These are phyloP conservation scores for Asterionellopsis glacialis DNA, from an alignment of 108 stramenopile species.

Conservation along the genomic window DNA sequence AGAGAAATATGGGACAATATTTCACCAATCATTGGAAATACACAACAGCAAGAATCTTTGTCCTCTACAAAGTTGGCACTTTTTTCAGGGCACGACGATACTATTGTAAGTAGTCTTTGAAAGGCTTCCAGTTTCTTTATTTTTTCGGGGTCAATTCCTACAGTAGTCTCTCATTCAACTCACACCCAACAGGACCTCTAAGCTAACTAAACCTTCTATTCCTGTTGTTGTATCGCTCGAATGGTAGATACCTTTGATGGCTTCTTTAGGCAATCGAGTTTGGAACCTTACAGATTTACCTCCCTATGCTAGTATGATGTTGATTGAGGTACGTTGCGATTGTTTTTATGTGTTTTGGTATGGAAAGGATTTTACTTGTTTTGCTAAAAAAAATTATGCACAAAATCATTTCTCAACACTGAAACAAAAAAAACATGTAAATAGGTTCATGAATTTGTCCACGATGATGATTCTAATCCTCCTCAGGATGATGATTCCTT, in stretches of 20 bases:
- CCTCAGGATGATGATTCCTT: slow-evolving; percentile 11
- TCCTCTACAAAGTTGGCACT: slow-evolving; percentile 46
- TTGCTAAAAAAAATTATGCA: background rate
- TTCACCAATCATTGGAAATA: slow-evolving; percentile 2
- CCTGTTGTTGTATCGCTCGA: too few species aligned
- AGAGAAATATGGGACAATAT: slow-evolving; percentile 60
- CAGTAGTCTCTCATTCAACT: too few species aligned
- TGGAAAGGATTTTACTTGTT: background rate
- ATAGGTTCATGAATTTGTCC: slow-evolving; percentile 22
- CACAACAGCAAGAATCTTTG: background rate
- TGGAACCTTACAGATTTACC: slow-evolving; percentile 70
- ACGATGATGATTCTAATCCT: slow-evolving; percentile 10
- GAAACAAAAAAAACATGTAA: too few species aligned
- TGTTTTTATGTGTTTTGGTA: slow-evolving; percentile 9
- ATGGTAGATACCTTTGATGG: slow-evolving; percentile 58
- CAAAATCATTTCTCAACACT: too few species aligned
- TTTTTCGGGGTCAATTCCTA: too few species aligned
- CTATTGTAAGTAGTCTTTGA: slow-evolving; percentile 21
- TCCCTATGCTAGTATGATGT: slow-evolving; percentile 76
- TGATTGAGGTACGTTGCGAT: slow-evolving; percentile 55
- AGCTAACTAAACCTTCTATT: too few species aligned
- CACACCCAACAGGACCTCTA: too few species aligned
- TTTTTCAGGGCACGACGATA: slow-evolving; percentile 84
- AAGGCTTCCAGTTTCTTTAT: too few species aligned
- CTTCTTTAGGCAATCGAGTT: slow-evolving; percentile 53